Base-by-base conservation (phyloP, 768 basidiomycete species). In the Rhizopogon vulgaris region DNA sequence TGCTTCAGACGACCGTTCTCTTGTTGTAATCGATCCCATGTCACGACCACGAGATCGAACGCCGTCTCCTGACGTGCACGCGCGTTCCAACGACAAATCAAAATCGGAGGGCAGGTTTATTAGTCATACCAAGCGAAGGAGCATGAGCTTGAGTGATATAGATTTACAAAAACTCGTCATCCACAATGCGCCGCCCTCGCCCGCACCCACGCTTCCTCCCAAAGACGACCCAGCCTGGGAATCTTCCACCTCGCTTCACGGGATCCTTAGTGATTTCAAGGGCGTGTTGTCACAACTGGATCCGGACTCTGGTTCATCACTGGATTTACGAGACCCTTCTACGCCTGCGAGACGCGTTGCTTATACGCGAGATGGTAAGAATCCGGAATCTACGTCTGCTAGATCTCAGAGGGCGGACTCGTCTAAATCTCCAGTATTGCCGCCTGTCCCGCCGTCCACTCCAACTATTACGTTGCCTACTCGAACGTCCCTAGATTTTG, bases 201-300 rank as follows among this genome's bases (percentile, higher is more conserved):
- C 74, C 6, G 56, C 68, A 14, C 69, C 70, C 43, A 67, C 70
- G 6, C 71, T 75, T 24, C 57, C 70, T 38, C 63, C 73, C 45
- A 68, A 65, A 53, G 61, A 64, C 61, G 58, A 64, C 6, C 57
- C 56, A 6, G 68, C 67, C 24, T 78, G 75, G 77, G 76, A 73
- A 1, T 68, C 66, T 43, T 69, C 72, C 15, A 52, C 67, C 50
- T 71, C 78, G 4, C 66, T 87, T 34, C 75, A 73, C 61, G 84
- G 83, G 38, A 78, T 90, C 56, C 70, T 90, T 45, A 79, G 77
- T 57, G 83, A 90, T 54, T 85, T 92, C 69, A 78, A 80, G 67
- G 87, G 84, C 51, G 80, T 85, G 67, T 73, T 90, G 51, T 79
- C 78, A 56, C 79, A 83, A 53, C 69, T 89, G 55, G 87, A 85